These are phyloP conservation scores for Puccinellia tenuiflora DNA, from an alignment of 176 grass and related monocot species.

Conservation along the genomic window DNA sequence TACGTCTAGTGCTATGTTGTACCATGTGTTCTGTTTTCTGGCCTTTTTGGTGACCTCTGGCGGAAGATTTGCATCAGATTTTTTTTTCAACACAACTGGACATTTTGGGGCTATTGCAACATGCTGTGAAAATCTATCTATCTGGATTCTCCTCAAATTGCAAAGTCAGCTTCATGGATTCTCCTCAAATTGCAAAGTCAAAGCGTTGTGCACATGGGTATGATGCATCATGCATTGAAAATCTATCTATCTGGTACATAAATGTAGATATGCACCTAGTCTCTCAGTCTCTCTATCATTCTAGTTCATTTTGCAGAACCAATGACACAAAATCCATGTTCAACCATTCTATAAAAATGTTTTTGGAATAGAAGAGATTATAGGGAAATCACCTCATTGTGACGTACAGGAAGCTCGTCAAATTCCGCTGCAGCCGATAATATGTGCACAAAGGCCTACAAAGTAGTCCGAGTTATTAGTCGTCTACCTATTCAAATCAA, in stretches of 20 bases:
- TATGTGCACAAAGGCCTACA: constrained; percentile 83
- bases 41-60: not conserved
- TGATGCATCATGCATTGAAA: not conserved
- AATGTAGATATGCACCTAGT: not conserved
- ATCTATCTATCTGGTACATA: not conserved
- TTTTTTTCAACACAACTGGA: not conserved
- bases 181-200: not conserved
- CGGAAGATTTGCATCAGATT: not conserved
- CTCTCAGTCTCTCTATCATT: not conserved
- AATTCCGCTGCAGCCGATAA: constrained; percentile 85
- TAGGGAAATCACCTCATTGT: constrained; percentile 73
- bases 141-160: not conserved
- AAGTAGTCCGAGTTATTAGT: constrained; percentile 15
- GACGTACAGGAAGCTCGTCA: constrained; percentile 92
- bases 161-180: not conserved
- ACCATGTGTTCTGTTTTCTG: not conserved
- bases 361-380: not conserved
- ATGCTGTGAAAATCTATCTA: not conserved
- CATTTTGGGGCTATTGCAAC: not conserved
- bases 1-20: not conserved
- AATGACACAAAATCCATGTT: not conserved
- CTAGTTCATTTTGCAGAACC: not conserved
- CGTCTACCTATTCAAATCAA: constrained; percentile 21
- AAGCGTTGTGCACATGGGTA: not conserved
- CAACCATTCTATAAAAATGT: not conserved